Evolutionary conservation across 1,284 basidiomycete genomes (phyloP).

Genomic region (Ganoderma boninense): DNA sequence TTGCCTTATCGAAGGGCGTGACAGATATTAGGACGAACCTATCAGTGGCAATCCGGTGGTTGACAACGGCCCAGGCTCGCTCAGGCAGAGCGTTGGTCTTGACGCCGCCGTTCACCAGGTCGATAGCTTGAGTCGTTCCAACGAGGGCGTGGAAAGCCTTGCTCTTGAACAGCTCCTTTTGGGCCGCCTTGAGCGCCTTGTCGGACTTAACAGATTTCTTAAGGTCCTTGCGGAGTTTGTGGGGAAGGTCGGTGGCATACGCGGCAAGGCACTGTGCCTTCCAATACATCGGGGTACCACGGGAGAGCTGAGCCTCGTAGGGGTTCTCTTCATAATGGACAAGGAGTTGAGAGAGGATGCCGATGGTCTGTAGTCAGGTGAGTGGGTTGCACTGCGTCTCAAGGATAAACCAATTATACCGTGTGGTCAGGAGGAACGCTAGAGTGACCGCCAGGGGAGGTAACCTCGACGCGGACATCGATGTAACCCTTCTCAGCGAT

Average conservation of each 20-base stretch:
- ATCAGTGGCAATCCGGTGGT: constrained; percentile 59
- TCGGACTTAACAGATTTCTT: constrained; percentile 48
- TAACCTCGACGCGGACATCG: constrained; percentile 61
- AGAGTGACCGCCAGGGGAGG: constrained; percentile 73
- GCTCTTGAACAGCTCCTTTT: constrained; percentile 47
- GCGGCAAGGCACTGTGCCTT: constrained; percentile 53
- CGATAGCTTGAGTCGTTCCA: constrained; percentile 68
- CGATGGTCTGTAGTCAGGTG: constrained; percentile 53
- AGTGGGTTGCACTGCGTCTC: not conserved
- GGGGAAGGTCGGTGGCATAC: constrained; percentile 53
- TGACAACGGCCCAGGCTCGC: constrained; percentile 58
- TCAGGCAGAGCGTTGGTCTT: constrained; percentile 72
- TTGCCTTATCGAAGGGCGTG: not conserved
- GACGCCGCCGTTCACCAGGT: constrained; percentile 66
- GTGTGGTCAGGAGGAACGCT: constrained; percentile 67
- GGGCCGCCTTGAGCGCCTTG: constrained; percentile 50
- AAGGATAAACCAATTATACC: constrained; percentile 38
- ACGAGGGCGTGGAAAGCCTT: constrained; percentile 45
- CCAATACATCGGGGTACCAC: constrained; percentile 54
- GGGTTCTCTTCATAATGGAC: constrained; percentile 60
- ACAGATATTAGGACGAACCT: constrained; percentile 41
- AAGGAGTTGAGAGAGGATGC: constrained; percentile 60
- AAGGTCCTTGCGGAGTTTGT: constrained; percentile 48
- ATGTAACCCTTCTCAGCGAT: constrained; percentile 75
- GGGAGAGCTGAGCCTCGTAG: constrained; percentile 46